These are phyloP conservation scores for Pythium aristosporum DNA, from an alignment of 352 stramenopile genomes.

Conservation along the genomic window DNA sequence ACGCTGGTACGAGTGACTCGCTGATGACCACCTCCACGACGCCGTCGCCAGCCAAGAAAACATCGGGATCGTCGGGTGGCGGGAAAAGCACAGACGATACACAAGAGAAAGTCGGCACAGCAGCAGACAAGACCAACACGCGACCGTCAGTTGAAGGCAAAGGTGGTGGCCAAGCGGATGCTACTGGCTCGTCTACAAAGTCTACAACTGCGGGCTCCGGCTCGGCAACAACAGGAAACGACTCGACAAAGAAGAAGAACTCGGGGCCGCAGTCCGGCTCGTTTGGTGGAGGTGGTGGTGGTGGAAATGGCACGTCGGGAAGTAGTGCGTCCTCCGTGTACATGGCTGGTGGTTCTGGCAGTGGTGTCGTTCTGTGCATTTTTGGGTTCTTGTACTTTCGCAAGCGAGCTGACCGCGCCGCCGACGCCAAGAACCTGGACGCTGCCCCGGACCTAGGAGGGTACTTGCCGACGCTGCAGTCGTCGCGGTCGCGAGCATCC, in stretches of 20 bases:
- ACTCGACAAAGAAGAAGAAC: constrained; percentile 2
- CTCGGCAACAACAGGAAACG: constrained; percentile 6
- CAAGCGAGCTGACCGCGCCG: constrained; percentile 7
- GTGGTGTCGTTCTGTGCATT: neutral
- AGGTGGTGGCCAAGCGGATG: neutral
- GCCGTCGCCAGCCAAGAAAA: neutral
- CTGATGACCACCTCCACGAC: neutral
- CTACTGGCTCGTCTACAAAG: neutral
- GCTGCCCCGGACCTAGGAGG: neutral
- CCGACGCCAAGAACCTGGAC: constrained; percentile 7
- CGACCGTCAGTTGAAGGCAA: neutral
- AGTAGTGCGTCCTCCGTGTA: neutral
- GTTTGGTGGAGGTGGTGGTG: neutral
- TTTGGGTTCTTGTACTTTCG: constrained; percentile 11
- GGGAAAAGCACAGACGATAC: neutral
- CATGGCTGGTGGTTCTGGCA: neutral
- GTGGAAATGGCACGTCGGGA: neutral
- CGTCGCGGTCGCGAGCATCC: constrained; percentile 1
- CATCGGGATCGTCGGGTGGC: neutral
- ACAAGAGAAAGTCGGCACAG: neutral
- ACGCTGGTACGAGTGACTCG: neutral
- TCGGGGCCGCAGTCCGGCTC: neutral
- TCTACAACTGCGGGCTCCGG: neutral
- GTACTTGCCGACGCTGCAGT: constrained; percentile 11
- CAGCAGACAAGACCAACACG: neutral